Evolutionary conservation across 306 rosid genomes (phyloP).

Genomic region (Cucumis hystrix): DNA sequence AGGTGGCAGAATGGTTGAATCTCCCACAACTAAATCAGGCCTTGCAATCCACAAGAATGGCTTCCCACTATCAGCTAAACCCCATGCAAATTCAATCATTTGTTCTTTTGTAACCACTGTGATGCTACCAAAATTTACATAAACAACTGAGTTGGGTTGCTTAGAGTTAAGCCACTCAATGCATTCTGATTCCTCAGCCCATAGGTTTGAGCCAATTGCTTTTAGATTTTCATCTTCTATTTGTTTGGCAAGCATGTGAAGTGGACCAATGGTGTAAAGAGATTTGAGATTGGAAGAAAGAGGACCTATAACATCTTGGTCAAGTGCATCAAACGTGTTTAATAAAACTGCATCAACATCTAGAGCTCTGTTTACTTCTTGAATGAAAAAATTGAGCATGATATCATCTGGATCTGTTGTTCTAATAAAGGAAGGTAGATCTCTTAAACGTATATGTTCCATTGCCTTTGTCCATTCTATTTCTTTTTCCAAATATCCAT

Average conservation of each 20-base stretch:
- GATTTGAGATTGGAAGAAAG: neutral
- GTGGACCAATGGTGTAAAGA: neutral
- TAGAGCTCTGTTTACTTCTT: neutral
- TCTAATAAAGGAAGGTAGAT: slow-evolving; percentile 27
- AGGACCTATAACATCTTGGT: neutral
- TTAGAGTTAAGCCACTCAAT: slow-evolving; percentile 33
- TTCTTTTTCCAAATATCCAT: slow-evolving; percentile 30
- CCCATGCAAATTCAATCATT: slow-evolving; percentile 34
- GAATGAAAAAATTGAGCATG: neutral
- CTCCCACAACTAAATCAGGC: slow-evolving; percentile 25
- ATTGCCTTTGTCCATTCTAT: slow-evolving; percentile 34
- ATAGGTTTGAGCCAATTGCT: slow-evolving; percentile 19
- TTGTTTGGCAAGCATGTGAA: neutral
- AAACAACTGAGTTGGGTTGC: slow-evolving; percentile 5
- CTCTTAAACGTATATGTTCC: slow-evolving; percentile 23
- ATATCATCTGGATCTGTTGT: slow-evolving; percentile 28
- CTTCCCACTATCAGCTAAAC: slow-evolving; percentile 24
- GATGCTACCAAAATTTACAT: slow-evolving; percentile 15
- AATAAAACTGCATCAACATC: slow-evolving; percentile 1
- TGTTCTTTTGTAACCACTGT: slow-evolving; percentile 20
- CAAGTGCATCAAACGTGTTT: slow-evolving; percentile 6
- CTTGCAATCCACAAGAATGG: slow-evolving; percentile 35
- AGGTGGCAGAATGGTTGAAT: neutral
- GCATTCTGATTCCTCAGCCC: slow-evolving; percentile 32
- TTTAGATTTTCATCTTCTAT: neutral